These are phyloP conservation scores for Tulasnella sp. DNA, from an alignment of 768 basidiomycete species.

Conservation along the genomic window DNA sequence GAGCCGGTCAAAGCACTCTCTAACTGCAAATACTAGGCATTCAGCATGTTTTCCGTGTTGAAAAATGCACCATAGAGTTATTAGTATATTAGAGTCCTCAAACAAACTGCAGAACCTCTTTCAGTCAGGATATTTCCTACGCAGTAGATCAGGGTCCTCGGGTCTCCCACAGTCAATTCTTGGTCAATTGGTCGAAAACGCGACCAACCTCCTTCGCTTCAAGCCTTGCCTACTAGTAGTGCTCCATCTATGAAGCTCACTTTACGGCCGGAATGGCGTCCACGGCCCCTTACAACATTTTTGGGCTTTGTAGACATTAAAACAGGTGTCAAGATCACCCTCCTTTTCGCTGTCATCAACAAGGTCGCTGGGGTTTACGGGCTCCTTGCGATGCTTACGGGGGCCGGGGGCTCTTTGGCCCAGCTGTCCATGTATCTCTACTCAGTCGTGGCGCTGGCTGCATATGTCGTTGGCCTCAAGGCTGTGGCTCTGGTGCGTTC, in stretches of 20 bases:
- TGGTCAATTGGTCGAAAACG: slow-evolving; percentile 8
- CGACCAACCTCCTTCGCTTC: neutral
- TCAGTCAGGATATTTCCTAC: neutral
- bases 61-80: neutral
- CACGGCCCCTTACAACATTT: slow-evolving; percentile 76
- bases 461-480: slow-evolving; percentile 77
- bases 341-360: slow-evolving; percentile 91
- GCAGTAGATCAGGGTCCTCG: neutral
- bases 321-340: slow-evolving; percentile 75
- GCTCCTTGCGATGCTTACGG: slow-evolving; percentile 76
- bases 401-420: slow-evolving; percentile 68
- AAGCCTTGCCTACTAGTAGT: neutral
- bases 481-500: slow-evolving; percentile 72
- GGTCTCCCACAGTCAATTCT: neutral
- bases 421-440: slow-evolving; percentile 93
- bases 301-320: slow-evolving; percentile 87
- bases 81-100: neutral
- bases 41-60: neutral
- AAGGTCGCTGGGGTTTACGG: slow-evolving; percentile 98
- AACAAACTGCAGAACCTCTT: neutral
- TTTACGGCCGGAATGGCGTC: slow-evolving; percentile 44
- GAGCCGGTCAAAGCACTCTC: neutral
- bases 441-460: slow-evolving; percentile 73
- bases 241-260: slow-evolving; percentile 20
- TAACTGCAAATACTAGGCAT: neutral